phyloP scores from a whole-genome alignment of 192 early-diverging fungal species.

The Entomortierella lignicola region DNA sequence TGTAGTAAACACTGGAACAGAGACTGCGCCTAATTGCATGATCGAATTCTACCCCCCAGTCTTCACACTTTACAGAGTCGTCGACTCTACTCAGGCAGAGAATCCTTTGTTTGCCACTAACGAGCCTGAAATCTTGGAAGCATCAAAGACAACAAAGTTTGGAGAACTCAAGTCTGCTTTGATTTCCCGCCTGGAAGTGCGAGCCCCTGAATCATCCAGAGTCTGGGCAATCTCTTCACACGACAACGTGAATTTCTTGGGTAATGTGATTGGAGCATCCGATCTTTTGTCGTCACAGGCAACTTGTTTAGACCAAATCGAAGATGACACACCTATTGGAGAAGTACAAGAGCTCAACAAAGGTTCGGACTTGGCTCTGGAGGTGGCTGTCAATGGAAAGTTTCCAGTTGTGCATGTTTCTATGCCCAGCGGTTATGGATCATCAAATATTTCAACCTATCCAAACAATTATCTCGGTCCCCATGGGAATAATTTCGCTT shows the following conservation, averaged over 20 bases:
- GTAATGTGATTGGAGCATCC: constrained; percentile 27
- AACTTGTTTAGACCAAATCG: constrained; percentile 21
- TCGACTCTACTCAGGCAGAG: constrained; percentile 15
- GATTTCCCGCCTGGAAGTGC: constrained; percentile 5
- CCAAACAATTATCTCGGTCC: constrained; percentile 14
- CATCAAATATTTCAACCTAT: constrained; percentile 2
- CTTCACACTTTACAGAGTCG: constrained; percentile 48
- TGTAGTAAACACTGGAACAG: constrained; percentile 43
- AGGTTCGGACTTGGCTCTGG: constrained; percentile 15
- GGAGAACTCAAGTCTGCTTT: constrained; percentile 35
- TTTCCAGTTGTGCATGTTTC: constrained; percentile 9
- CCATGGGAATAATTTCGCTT: too few species aligned
- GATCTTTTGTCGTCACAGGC: background rate
- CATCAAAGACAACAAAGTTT: constrained; percentile 34
- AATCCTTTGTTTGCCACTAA: constrained; percentile 14
- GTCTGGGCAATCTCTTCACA: constrained; percentile 31
- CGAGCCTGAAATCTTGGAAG: constrained; percentile 31
- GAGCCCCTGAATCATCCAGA: constrained; percentile 7
- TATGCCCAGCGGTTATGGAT: background rate
- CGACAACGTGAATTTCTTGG: constrained; percentile 5
- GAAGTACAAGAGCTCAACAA: constrained; percentile 26
- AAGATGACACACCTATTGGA: constrained; percentile 27
- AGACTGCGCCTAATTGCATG: constrained; percentile 14
- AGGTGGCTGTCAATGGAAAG: constrained; percentile 20
- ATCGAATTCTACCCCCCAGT: constrained; percentile 57